Percentiles rank a stretch among this genome's conserved stretches.
phyloP scores from a whole-genome alignment of 2,329 filamentous ascomycete genomes.

The Setomelanomma holmii region DNA sequence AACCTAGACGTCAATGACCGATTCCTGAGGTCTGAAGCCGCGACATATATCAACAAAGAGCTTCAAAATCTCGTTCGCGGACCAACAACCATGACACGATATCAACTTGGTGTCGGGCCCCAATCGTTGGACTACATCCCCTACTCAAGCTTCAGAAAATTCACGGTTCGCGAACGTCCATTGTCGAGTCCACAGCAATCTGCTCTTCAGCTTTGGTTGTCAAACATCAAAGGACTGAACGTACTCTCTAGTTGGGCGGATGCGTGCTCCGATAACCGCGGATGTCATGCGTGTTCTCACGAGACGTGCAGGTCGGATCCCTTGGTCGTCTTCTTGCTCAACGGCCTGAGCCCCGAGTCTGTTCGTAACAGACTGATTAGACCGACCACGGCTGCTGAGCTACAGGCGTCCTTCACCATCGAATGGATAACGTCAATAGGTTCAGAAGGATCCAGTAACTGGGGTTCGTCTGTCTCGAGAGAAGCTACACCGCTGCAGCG shows the following conservation, averaged over 20 bases:
- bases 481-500: no score
- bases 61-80: not conserved
- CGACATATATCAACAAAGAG: not conserved
- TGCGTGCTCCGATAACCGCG: not conserved
- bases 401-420: not conserved
- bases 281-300: not conserved
- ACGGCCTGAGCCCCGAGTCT: not conserved
- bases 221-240: not conserved
- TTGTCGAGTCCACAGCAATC: not conserved
- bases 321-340: not conserved
- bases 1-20: not conserved
- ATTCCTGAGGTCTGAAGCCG: not conserved
- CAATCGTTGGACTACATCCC: not conserved
- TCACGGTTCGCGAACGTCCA: no score
- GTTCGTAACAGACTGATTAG: not conserved
- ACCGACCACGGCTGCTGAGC: not conserved
- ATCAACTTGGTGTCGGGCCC: not conserved
- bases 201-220: not conserved
- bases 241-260: not conserved
- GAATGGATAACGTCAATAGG: not conserved
- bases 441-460: not conserved
- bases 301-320: not conserved
- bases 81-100: not conserved
- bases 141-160: not conserved
- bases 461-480: not conserved